Evolutionary conservation across 345 rosid genomes (phyloP).

Genomic region (Syzygium aqueum): DNA sequence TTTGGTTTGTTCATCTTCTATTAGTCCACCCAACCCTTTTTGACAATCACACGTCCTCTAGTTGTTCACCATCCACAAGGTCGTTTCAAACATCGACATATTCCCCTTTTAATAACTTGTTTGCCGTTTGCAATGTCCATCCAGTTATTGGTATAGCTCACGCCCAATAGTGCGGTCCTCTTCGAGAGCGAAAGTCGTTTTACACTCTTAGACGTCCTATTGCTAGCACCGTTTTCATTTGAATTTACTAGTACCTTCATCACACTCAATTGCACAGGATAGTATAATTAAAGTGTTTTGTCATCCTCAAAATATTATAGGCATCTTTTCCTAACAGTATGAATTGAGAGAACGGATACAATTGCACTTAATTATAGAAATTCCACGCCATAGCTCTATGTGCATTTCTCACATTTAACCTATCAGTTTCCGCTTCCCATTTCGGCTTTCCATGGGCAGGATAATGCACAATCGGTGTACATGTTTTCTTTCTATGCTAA

Average conservation of each 20-base stretch:
- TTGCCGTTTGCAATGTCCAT: neutral
- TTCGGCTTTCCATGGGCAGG: neutral
- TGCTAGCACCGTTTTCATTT: neutral
- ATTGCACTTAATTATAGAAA: neutral
- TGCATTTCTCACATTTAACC: neutral
- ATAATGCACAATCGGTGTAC: neutral
- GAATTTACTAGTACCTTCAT: neutral
- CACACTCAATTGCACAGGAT: no score
- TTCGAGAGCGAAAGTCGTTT: neutral
- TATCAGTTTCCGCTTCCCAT: neutral
- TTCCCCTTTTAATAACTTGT: neutral
- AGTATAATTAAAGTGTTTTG: neutral
- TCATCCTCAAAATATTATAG: no score
- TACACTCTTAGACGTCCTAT: neutral
- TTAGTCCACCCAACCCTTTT: neutral
- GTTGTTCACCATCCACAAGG: no score
- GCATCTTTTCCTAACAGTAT: neutral
- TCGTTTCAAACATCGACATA: rapidly evolving
- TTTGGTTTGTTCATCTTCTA: neutral
- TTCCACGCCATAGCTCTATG: neutral
- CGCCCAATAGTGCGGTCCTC: neutral
- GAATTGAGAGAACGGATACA: neutral
- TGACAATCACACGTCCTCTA: neutral
- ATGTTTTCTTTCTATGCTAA: neutral
- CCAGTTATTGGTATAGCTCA: neutral